These are phyloP conservation scores for Limtongozyma cylindracea DNA, from an alignment of 805 yeast genomes.

Conservation along the genomic window DNA sequence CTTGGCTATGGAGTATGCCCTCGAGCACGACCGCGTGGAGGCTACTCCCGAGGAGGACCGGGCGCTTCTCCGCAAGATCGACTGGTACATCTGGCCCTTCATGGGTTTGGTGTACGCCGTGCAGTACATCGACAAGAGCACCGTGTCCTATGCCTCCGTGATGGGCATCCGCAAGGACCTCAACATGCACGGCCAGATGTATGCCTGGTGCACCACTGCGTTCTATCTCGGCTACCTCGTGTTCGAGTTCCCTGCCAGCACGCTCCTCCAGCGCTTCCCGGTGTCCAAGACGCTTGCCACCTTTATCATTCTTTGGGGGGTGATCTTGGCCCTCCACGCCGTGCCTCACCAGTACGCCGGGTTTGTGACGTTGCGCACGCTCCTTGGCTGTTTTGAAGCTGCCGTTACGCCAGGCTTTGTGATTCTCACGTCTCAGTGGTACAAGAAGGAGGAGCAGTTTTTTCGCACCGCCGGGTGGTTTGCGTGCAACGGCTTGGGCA, in stretches of 20 bases:
- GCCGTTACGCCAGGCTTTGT: conserved; percentile 1
- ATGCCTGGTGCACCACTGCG: conserved; percentile 22
- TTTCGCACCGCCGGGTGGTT: conserved; percentile 12
- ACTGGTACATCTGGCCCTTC: conserved; percentile 21
- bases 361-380: conserved; percentile 1
- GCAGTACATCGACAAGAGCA: conserved; percentile 34
- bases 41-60: conserved; percentile 4
- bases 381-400: conserved; percentile 1
- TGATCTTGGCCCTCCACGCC: conserved; percentile 24
- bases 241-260: conserved; percentile 23
- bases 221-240: conserved; percentile 39
- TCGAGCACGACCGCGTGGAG: conserved; percentile 7
- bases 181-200: conserved; percentile 16
- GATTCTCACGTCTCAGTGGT: conserved; percentile 31
- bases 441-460: conserved; percentile 15
- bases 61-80: conserved; percentile 18
- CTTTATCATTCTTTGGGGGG: conserved; percentile 38
- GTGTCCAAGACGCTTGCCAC: conserved; percentile 22
- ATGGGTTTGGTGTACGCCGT: conserved; percentile 20
- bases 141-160: conserved; percentile 24
- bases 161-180: conserved; percentile 20
- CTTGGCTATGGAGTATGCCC: conserved; percentile 16
- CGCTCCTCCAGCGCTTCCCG: conserved; percentile 26
- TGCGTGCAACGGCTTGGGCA: conserved; percentile 11
- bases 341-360: conserved; percentile 10